Evolutionary conservation across 129 eudicot species (phyloP).

Genomic region (carrot (Daucus carota)): DH1_v3.0 NC_030384.2:40203501-40204000

Average conservation of each 20-base stretch:
- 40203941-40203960: too few relatives aligned
- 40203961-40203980: too few relatives aligned
- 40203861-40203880: too few relatives aligned
- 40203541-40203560: neutral
- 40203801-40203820: too few relatives aligned
- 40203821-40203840: too few relatives aligned
- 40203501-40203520: neutral
- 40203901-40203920: too few relatives aligned
- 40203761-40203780: constrained; percentile 15
- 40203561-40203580: too few relatives aligned
- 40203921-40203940: too few relatives aligned
- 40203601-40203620: neutral
- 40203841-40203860: too few relatives aligned
- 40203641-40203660: neutral
- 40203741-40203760: neutral
- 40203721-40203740: constrained; percentile 6
- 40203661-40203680: constrained; percentile 4
- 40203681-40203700: neutral
- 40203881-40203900: too few relatives aligned
- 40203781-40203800: neutral
- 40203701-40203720: constrained; percentile 5
- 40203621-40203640: neutral
- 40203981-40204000: too few relatives aligned
- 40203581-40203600: neutral
- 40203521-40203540: neutral